These are phyloP conservation scores for Craterostigma plantagineum DNA, from an alignment of 257 asterid species.

Conservation along the genomic window DNA sequence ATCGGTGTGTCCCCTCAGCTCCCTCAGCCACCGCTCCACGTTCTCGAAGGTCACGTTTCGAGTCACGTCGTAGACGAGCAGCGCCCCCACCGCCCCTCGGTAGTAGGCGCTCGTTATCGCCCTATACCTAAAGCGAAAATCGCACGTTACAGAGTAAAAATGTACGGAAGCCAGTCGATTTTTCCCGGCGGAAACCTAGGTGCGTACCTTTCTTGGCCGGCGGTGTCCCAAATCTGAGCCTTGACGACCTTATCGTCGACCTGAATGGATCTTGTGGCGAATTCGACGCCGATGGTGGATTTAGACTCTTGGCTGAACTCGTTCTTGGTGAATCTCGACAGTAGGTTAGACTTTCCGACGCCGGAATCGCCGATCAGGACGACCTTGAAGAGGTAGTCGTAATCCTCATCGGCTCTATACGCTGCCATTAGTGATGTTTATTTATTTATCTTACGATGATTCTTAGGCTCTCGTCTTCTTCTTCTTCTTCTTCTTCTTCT, in stretches of 20 bases:
- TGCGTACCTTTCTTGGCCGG: conserved; percentile 69
- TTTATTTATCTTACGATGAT: no score
- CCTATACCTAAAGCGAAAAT: conserved; percentile 35
- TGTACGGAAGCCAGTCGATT: no score
- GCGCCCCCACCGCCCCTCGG: conserved; percentile 75
- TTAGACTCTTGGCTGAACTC: conserved; percentile 71
- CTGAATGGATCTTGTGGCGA: conserved; percentile 61
- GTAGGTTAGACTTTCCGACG: conserved; percentile 66
- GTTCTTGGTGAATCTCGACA: conserved; percentile 57
- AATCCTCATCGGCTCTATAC: conserved; percentile 72
- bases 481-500: no score
- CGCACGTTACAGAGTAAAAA: no score
- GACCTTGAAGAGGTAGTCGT: conserved; percentile 71
- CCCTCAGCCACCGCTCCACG: conserved; percentile 68
- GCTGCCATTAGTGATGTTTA: conserved; percentile 23
- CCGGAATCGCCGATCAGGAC: conserved; percentile 76
- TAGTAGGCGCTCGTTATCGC: conserved; percentile 83
- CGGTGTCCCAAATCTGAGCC: conserved; percentile 91
- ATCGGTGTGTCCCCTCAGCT: conserved; percentile 80
- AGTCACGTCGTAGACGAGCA: conserved; percentile 62
- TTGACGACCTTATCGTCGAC: conserved; percentile 64
- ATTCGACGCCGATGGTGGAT: conserved; percentile 77
- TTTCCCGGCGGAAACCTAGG: no score
- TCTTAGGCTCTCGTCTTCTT: not conserved
- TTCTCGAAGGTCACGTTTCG: conserved; percentile 63